phyloP scores from a whole-genome alignment of 306 rosid genomes.

The Neltuma alba region DNA sequence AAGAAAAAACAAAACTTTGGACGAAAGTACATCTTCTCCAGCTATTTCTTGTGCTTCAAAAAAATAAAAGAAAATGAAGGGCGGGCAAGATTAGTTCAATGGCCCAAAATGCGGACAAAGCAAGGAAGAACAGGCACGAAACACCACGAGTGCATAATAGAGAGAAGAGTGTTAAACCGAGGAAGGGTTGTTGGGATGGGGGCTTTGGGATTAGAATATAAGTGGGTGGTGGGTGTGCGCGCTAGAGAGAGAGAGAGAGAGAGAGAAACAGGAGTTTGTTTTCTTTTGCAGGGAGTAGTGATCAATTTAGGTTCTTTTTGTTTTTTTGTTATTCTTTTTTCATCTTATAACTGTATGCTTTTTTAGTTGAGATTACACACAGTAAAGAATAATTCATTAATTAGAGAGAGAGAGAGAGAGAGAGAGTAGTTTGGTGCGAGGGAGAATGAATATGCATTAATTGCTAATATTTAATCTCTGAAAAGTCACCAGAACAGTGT shows the following conservation, averaged over 20 bases:
- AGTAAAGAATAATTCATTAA: conserved; percentile 12
- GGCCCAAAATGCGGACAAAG: conserved; percentile 60
- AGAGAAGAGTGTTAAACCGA: conserved; percentile 37
- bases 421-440: not conserved
- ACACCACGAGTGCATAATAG: conserved; percentile 40
- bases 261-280: not conserved
- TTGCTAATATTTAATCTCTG: not conserved
- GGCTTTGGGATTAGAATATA: conserved; percentile 44
- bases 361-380: conserved; percentile 25
- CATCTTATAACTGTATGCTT: not conserved
- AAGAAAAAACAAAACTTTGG: conserved; percentile 29
- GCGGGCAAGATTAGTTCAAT: conserved; percentile 29
- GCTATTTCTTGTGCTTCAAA: not conserved
- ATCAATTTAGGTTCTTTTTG: not conserved
- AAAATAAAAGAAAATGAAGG: not conserved
- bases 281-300: not conserved
- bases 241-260: conserved; percentile 13
- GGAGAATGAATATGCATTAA: not conserved
- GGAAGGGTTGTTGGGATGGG: conserved; percentile 42
- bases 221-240: conserved; percentile 28
- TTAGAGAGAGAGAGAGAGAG: too few species aligned
- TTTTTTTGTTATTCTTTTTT: not conserved
- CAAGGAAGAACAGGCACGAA: conserved; percentile 52
- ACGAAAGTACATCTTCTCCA: conserved; percentile 23
- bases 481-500: not conserved